Evolutionary conservation across 345 rosid species (phyloP).

Genomic region (Heritiera fomes): DNA sequence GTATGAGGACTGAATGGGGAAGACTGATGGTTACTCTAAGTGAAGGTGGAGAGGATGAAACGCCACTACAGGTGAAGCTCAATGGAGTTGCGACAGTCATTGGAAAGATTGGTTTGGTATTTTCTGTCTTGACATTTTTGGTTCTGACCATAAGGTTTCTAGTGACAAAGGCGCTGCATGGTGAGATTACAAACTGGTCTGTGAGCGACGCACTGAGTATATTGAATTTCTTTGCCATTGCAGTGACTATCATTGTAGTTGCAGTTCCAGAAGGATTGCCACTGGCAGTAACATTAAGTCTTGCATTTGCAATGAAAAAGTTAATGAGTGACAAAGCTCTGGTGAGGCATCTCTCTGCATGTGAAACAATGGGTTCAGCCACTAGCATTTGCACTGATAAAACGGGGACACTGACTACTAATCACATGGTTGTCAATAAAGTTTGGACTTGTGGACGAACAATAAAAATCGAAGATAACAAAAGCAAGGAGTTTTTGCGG

Average conservation of each 20-base stretch:
- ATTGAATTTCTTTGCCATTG: conserved; percentile 61
- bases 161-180: conserved; percentile 35
- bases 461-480: conserved; percentile 25
- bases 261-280: conserved; percentile 86
- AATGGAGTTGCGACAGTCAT: conserved; percentile 65
- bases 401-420: conserved; percentile 74
- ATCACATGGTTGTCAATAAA: conserved; percentile 60
- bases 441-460: conserved; percentile 54
- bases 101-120: conserved; percentile 64
- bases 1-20: conserved; percentile 80
- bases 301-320: conserved; percentile 80
- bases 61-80: conserved; percentile 69
- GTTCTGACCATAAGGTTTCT: conserved; percentile 57
- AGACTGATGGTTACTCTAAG: conserved; percentile 60
- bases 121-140: conserved; percentile 61
- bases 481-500: conserved; percentile 29
- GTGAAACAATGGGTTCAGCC: conserved; percentile 83
- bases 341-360: conserved; percentile 74
- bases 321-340: conserved; percentile 74
- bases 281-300: conserved; percentile 73
- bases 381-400: conserved; percentile 73
- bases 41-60: conserved; percentile 56
- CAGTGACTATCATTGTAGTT: conserved; percentile 78
- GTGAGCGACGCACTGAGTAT: conserved; percentile 45
- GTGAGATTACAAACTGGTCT: conserved; percentile 46